These are phyloP conservation scores for Clonostachys rhizophaga DNA, from an alignment of 2,329 filamentous ascomycete species.

Conservation along the genomic window DNA sequence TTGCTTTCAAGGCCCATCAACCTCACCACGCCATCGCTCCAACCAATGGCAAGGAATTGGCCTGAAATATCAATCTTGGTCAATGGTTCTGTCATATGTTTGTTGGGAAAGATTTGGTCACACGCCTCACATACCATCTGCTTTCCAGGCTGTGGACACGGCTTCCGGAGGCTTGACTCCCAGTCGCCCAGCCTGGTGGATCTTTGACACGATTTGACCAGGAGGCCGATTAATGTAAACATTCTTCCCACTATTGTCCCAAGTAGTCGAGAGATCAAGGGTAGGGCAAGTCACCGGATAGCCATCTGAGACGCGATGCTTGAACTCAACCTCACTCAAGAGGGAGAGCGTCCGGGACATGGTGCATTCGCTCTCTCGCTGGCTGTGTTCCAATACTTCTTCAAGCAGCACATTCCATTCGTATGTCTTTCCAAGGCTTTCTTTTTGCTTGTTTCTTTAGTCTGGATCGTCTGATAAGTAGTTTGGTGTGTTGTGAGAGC, in stretches of 20 bases:
- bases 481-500: no score
- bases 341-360: constrained; percentile 13
- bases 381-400: no score
- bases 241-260: constrained; percentile 60
- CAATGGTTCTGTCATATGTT: no score
- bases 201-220: constrained; percentile 59
- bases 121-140: constrained; percentile 49
- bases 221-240: constrained; percentile 76
- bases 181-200: constrained; percentile 35
- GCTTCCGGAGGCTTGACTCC: constrained; percentile 34
- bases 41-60: constrained; percentile 75
- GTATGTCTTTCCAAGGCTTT: no score
- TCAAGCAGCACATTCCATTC: no score
- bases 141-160: constrained; percentile 58
- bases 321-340: constrained; percentile 53
- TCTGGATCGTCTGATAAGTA: no score
- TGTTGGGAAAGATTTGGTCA: no score
- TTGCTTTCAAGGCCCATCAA: constrained; percentile 75
- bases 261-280: constrained; percentile 75
- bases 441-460: no score
- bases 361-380: no score
- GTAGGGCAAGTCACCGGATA: constrained; percentile 75
- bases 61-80: constrained; percentile 32
- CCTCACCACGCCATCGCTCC: constrained; percentile 75
- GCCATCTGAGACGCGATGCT: constrained; percentile 46